Evolutionary conservation across 208 protist species (phyloP), one percentile per base, ranked within the genome.

Genomic region (Wallacemonas sp.): DNA sequence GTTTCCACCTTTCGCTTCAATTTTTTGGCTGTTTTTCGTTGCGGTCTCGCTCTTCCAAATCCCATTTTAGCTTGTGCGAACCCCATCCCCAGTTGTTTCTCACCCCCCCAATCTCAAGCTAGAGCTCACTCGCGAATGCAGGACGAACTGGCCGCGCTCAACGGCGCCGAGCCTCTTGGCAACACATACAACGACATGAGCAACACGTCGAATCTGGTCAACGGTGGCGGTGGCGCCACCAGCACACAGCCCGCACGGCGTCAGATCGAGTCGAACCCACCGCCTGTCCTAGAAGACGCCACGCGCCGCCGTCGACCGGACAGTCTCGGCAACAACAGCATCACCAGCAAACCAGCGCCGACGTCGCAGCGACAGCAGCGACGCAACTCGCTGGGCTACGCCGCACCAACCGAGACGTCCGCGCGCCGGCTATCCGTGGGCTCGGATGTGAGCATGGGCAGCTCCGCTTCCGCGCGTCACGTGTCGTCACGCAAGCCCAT

Each of bases 391-490:
- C 8, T 27, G 30, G 43, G 61, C 33, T 66, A 56, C 44, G 61
- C 61, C 12, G 61, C 61, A 17, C 61, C 61, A 6, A 66, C 61
- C 4, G 61, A 52, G 17, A 66, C 43, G 14, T 49, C 61, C 26
- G 41, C 38, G 26, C 61, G 61, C 3, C 61, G 61, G 24, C 27
- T 14, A 5, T 66, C 61, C 9, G 21, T 66, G 2, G 61, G 61
- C 24, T 54, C 61, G 6, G 61, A 66, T 14, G 61, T n/a, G 44
- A 66, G 32, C 44, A 16, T 66, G 23, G 61, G 32, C 30, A 66
- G 61, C 61, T 66, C 61, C 17, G 43, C 52, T 16, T 58, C 52
- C 32, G 52, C 34, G 2, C 26, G 52, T 2, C 9, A 8, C n/a
- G n/a, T 29, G 4, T 24, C 23, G n/a, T 24, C 32, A 41, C 52